Conservation (phyloP, 768 basidiomycete species). For the Epithele typhae region DNA sequence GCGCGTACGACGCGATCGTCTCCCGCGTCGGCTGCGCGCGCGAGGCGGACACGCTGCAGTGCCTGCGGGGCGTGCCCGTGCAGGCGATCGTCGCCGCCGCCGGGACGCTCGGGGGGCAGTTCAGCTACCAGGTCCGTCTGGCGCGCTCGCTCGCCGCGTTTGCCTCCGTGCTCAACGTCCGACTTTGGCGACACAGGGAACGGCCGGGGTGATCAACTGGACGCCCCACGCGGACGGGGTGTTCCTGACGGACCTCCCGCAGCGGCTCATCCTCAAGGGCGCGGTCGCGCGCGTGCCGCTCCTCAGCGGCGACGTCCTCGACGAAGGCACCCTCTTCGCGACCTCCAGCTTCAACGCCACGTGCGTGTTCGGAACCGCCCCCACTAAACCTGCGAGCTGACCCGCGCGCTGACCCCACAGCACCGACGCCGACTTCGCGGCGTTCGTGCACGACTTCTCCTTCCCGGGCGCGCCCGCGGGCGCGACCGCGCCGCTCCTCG, state of each 20-base stretch:
- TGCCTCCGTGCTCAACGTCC: too few species aligned
- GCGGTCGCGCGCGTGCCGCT: slow-evolving; percentile 45
- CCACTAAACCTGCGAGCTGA: too few species aligned
- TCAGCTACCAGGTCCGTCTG: slow-evolving; percentile 26
- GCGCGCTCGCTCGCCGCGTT: too few species aligned
- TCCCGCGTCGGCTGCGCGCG: slow-evolving; percentile 31
- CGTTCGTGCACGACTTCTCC: slow-evolving; percentile 18
- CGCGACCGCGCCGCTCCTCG: slow-evolving; percentile 14
- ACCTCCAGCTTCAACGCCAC: slow-evolving; percentile 23
- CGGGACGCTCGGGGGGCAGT: slow-evolving; percentile 27
- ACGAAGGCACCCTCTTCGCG: slow-evolving; percentile 48
- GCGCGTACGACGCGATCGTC: slow-evolving; percentile 39
- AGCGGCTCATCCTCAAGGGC: slow-evolving; percentile 39
- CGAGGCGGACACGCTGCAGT: slow-evolving; percentile 34
- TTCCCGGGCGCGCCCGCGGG: slow-evolving; percentile 14
- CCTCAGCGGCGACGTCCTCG: slow-evolving; percentile 37
- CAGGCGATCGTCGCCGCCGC: slow-evolving; percentile 27
- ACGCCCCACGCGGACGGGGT: slow-evolving; percentile 45
- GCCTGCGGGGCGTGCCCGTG: slow-evolving; percentile 37
- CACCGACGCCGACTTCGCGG: slow-evolving; percentile 13
- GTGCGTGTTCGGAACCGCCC: slow-evolving; percentile 19
- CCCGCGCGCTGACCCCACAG: too few species aligned
- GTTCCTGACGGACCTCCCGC: slow-evolving; percentile 38
- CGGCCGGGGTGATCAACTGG: slow-evolving; percentile 25
- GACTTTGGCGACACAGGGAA: too few species aligned